phyloP scores from a whole-genome alignment of 2,329 filamentous ascomycete species.

The Cordyceps sp. region DNA sequence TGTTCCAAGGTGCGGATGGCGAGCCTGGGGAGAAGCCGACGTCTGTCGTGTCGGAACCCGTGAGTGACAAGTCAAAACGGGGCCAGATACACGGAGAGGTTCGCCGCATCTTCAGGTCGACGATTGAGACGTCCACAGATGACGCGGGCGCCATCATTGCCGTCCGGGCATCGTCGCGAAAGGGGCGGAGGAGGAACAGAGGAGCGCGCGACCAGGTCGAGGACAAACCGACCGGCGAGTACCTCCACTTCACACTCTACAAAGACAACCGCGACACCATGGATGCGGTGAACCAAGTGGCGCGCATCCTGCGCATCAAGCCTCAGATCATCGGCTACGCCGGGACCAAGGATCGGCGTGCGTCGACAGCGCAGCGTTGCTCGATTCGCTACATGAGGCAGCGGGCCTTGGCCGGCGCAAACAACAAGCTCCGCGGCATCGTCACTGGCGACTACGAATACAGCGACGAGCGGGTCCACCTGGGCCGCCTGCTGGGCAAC shows the following conservation, averaged over 20 bases:
- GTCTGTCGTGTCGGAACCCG: constrained; percentile 20
- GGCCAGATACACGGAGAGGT: constrained; percentile 41
- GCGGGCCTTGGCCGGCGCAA: constrained; percentile 48
- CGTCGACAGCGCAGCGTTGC: constrained; percentile 70
- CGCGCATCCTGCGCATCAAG: constrained; percentile 57
- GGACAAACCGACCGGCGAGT: constrained; percentile 42
- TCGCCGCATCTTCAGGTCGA: constrained; percentile 63
- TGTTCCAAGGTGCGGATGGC: constrained; percentile 21
- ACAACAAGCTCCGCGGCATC: constrained; percentile 43
- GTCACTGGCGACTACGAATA: constrained; percentile 72
- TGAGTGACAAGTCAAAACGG: constrained; percentile 27
- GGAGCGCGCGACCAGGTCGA: constrained; percentile 10
- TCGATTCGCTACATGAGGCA: constrained; percentile 39
- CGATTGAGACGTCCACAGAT: constrained; percentile 58
- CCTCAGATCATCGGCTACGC: constrained; percentile 58
- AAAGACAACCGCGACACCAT: constrained; percentile 97
- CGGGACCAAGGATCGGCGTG: constrained; percentile 81
- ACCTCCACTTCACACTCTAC: constrained; percentile 80
- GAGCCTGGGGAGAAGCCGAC: too few species aligned
- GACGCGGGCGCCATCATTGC: constrained; percentile 45
- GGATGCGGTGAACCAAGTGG: constrained; percentile 68
- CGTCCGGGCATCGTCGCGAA: constrained; percentile 37
- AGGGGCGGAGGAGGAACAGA: constrained; percentile 12
- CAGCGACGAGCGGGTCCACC: constrained; percentile 50
- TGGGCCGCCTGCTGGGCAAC: constrained; percentile 77